Evolutionary conservation across 768 basidiomycete species (phyloP).

Genomic region (Pluteus cervinus): DNA sequence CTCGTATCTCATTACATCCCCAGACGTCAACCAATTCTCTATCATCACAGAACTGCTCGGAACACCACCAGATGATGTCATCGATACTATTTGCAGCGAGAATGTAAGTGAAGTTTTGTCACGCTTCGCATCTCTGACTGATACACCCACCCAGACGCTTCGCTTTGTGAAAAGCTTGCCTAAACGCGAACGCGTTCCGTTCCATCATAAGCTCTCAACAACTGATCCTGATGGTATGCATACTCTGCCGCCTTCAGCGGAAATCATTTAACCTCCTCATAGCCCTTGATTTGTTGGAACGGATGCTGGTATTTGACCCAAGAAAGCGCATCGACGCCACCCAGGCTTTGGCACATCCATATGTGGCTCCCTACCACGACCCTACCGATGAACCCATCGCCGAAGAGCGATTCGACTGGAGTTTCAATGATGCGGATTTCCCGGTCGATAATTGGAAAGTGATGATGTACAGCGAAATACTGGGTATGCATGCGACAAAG

Average conservation of each 20-base stretch:
- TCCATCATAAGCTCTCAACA: conserved; percentile 87
- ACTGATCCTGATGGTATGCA: conserved; percentile 76
- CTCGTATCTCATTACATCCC: conserved; percentile 3
- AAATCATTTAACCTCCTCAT: conserved; percentile 4
- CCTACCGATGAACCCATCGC: conserved; percentile 96
- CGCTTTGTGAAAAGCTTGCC: conserved; percentile 98
- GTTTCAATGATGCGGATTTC: conserved; percentile 98
- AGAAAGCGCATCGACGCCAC: conserved; percentile 94
- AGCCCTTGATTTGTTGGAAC: conserved; percentile 95
- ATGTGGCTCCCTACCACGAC: conserved; percentile 97
- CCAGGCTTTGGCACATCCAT: conserved; percentile 85
- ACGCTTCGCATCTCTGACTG: conserved; percentile 5
- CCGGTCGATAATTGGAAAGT: conserved; percentile 99
- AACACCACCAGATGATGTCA: conserved; percentile 99
- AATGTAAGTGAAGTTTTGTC: conserved; percentile 55
- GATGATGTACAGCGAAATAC: conserved; percentile 99
- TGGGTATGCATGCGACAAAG: conserved; percentile 71
- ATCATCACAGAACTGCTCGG: conserved; percentile 98
- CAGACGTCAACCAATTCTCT: conserved; percentile 99
- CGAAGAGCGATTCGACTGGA: conserved; percentile 96
- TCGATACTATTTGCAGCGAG: conserved; percentile 96
- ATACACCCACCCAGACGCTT: conserved; percentile 72
- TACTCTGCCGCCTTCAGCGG: not conserved
- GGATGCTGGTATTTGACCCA: conserved; percentile 99
- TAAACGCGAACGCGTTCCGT: conserved; percentile 93